These are phyloP conservation scores for Omphalea diandra DNA, from an alignment of 441 rosid species.

Conservation along the genomic window DNA sequence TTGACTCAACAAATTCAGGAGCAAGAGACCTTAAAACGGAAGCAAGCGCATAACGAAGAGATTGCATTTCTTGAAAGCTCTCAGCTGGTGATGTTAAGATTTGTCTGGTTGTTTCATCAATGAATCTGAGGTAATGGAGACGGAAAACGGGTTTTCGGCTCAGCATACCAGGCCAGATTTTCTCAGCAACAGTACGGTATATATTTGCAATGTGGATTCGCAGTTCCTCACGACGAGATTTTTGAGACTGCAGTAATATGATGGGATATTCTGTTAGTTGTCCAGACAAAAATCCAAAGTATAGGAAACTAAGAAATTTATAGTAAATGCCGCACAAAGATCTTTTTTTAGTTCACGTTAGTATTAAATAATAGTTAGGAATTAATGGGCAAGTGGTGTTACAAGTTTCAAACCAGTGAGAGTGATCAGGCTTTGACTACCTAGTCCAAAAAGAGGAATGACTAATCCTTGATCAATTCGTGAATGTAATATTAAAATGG, in stretches of 20 bases:
- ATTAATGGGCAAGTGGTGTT: not conserved
- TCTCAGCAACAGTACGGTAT: slow-evolving; percentile 80
- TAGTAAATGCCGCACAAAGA: not conserved
- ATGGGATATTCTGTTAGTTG: slow-evolving; percentile 23
- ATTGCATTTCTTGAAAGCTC: slow-evolving; percentile 92
- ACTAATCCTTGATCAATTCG: not conserved
- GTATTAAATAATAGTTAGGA: not conserved
- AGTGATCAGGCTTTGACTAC: not conserved
- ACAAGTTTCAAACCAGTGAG: not conserved
- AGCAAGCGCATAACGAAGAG: slow-evolving; percentile 94
- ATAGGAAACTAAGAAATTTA: slow-evolving; percentile 8
- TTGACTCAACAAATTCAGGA: slow-evolving; percentile 96
- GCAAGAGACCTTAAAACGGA: slow-evolving; percentile 89
- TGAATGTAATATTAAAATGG: not conserved
- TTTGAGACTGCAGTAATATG: slow-evolving; percentile 72
- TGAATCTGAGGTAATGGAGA: slow-evolving; percentile 90
- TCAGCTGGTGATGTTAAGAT: slow-evolving; percentile 59
- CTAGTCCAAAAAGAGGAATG: not conserved
- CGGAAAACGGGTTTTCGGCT: slow-evolving; percentile 84
- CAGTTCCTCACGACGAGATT: slow-evolving; percentile 95
- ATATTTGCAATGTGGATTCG: slow-evolving; percentile 85
- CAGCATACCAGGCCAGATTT: slow-evolving; percentile 97
- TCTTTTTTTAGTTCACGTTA: not conserved
- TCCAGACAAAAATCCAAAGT: slow-evolving; percentile 7
- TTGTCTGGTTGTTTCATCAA: slow-evolving; percentile 84